phyloP scores from a whole-genome alignment of 2,329 filamentous ascomycete genomes.

The Fusarium sterilihyphosum region DNA sequence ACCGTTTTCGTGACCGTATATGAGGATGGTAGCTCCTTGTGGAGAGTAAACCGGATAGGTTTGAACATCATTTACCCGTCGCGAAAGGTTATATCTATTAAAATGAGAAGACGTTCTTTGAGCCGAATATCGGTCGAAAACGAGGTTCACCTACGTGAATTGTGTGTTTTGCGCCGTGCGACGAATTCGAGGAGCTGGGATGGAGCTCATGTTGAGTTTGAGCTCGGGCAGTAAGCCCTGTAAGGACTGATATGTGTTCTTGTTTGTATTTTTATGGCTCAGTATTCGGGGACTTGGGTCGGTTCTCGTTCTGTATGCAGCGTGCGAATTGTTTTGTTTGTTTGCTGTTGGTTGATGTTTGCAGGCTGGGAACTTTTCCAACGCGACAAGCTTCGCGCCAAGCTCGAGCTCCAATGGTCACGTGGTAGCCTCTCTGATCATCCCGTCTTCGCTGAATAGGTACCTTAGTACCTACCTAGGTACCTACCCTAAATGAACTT shows the following conservation, averaged over 20 bases:
- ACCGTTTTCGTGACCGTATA: conserved; percentile 73
- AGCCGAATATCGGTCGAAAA: too few species aligned
- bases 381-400: conserved; percentile 42
- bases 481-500: neutral
- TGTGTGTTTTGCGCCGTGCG: conserved; percentile 61
- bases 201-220: conserved; percentile 47
- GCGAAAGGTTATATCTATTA: conserved; percentile 66
- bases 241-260: neutral
- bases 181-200: conserved; percentile 53
- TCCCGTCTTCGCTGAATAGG: too few species aligned
- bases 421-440: conserved; percentile 16
- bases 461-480: too few species aligned
- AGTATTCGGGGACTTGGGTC: neutral
- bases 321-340: conserved; percentile 10
- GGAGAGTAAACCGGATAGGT: conserved; percentile 70
- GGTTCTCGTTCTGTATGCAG: neutral
- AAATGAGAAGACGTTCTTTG: conserved; percentile 1
- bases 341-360: conserved; percentile 7
- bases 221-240: conserved; percentile 39
- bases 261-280: neutral
- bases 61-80: conserved; percentile 68
- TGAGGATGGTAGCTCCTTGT: conserved; percentile 70
- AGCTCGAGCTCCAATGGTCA: conserved; percentile 27
- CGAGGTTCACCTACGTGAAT: conserved; percentile 53
- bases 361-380: conserved; percentile 39